These are phyloP conservation scores for Friedmanniomyces endolithicus DNA, from an alignment of 495 filamentous ascomycete genomes.

Conservation along the genomic window DNA sequence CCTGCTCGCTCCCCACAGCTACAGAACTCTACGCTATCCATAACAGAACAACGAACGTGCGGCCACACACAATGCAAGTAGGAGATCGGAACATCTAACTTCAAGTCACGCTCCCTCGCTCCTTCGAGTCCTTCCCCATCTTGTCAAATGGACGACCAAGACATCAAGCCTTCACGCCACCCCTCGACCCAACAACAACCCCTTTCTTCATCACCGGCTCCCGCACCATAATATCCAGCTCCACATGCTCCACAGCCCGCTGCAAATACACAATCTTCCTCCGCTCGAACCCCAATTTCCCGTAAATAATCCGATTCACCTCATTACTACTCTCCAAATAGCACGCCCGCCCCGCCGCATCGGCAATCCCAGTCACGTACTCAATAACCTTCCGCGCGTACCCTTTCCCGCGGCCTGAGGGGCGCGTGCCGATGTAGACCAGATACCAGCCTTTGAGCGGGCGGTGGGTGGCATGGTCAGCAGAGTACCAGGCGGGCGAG, in stretches of 20 bases:
- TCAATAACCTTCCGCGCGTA: slow-evolving; percentile 56
- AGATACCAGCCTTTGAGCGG: too few species aligned
- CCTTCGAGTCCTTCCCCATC: too few species aligned
- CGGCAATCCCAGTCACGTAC: slow-evolving; percentile 51
- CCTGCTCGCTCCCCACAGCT: too few species aligned
- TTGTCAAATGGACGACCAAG: too few species aligned
- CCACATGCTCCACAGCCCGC: slow-evolving; percentile 46
- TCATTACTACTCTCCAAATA: slow-evolving; percentile 66
- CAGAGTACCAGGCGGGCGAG: too few species aligned
- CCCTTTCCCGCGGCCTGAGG: slow-evolving; percentile 50
- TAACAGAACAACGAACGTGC: too few species aligned
- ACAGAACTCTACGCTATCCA: too few species aligned
- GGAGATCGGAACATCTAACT: too few species aligned
- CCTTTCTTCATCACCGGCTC: slow-evolving; percentile 34
- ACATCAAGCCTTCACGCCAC: too few species aligned
- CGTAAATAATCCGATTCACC: slow-evolving; percentile 55
- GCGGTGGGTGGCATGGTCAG: too few species aligned
- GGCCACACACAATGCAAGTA: too few species aligned
- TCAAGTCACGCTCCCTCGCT: too few species aligned
- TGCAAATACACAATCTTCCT: slow-evolving; percentile 46
- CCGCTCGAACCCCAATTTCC: slow-evolving; percentile 54
- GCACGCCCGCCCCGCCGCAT: slow-evolving; percentile 46
- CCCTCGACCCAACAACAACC: not conserved
- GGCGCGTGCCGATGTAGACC: slow-evolving; percentile 65
- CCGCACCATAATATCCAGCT: slow-evolving; percentile 65